Conservation (phyloP, 257 asterid genomes). For the Salvia hispanica region DNA sequence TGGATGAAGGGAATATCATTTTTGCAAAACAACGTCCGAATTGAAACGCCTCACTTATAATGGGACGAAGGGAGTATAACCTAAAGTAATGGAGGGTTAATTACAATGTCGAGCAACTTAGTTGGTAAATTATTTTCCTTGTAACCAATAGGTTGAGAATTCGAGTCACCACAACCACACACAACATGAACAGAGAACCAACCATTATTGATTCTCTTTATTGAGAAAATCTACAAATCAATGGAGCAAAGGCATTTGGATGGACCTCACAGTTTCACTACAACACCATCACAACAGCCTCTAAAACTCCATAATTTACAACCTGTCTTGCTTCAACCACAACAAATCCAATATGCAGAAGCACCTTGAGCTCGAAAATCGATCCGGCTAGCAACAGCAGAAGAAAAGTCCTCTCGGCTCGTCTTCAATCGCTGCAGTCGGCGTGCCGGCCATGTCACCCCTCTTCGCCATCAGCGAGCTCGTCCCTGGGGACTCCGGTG, state of each 20-base stretch:
- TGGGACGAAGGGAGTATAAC: too few relatives aligned
- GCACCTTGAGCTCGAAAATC: neutral
- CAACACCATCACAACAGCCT: constrained; percentile 60
- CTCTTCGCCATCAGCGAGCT: constrained; percentile 80
- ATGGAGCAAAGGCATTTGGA: constrained; percentile 61
- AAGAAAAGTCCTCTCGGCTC: constrained; percentile 59
- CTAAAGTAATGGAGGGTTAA: too few relatives aligned
- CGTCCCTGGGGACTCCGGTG: constrained; percentile 96
- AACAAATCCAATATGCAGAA: neutral
- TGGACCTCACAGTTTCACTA: constrained; percentile 60
- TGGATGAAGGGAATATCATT: too few relatives aligned
- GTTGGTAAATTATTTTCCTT: too few relatives aligned
- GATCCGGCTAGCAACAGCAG: constrained; percentile 61
- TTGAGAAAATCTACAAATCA: neutral
- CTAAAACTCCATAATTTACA: constrained; percentile 39
- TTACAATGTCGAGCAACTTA: too few relatives aligned
- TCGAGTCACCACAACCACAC: too few relatives aligned
- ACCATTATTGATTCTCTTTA: too few relatives aligned
- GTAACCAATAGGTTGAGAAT: too few relatives aligned
- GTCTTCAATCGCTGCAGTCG: constrained; percentile 43
- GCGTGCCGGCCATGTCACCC: constrained; percentile 50
- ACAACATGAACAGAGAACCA: too few relatives aligned
- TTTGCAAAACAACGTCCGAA: too few relatives aligned
- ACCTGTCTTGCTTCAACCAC: neutral
- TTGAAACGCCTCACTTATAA: too few relatives aligned